Evolutionary conservation across 768 basidiomycete species (phyloP), one percentile per base, ranked within the genome.

Genomic region (Tulasnella sp.): DNA sequence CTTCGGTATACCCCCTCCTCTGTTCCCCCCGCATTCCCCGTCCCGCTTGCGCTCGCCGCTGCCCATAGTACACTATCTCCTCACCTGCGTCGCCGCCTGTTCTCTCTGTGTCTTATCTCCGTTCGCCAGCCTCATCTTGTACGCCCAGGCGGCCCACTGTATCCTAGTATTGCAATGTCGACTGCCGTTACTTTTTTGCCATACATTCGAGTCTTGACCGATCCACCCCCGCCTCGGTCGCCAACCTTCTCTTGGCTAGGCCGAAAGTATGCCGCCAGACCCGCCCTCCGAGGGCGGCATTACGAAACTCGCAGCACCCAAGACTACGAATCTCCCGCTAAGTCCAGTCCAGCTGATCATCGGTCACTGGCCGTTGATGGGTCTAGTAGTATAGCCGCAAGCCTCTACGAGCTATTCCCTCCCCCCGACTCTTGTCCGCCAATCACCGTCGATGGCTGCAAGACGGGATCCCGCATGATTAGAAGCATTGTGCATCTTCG

Each of bases 131-230:
- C 48, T 23, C 26, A 26, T 5, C 26, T 67, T 67, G 61, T 67
- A 67, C 61, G 61, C 61, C 61, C 61, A 67, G 61, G 61, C 61
- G 61, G 61, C 61, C 61, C 61, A 67, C 61, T 67, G 61, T 67
- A 67, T 67, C 61, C 61, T 67, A 67, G 61, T 67, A 67, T 67
- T 67, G 61, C 61, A 67, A 67, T 67, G 61, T 67, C 61, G 61
- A 67, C 61, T 67, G 61, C 61, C 32, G 16, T 16, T 26, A 35
- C 9, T 35, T 35, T 67, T 67, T 26, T 26, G 23, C 51, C n/a
- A 20, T 9, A 1, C 6, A 10, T 51, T n/a, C 51, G 51, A 51
- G n/a, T 51, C 51, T n/a, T 51, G 51, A 51, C 51, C 6, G n/a
- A 6, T 51, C 6, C 51, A 35, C 32, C 29, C 23, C 32, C 61